Conservation (phyloP, 108 stramenopile genomes). For the Nitzschia inconspicua region DNA sequence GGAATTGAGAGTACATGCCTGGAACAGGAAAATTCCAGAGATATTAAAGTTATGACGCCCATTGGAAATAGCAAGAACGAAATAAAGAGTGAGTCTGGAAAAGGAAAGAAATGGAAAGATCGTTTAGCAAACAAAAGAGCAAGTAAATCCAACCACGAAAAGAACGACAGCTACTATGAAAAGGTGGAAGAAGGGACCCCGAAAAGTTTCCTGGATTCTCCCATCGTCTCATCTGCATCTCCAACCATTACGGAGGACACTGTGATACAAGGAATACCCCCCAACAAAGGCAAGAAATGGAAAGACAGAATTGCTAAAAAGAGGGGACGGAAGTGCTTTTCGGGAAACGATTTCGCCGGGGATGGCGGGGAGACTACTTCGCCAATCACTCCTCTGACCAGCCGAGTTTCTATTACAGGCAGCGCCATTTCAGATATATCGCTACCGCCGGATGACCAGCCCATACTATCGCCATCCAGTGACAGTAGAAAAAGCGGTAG, state of each 20-base stretch:
- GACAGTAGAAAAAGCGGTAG: neutral
- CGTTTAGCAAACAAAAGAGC: conserved; percentile 1
- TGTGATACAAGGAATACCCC: conserved; percentile 5
- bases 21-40: too few species aligned
- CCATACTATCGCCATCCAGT: neutral
- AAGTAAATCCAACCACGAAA: too few species aligned
- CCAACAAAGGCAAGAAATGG: conserved; percentile 15
- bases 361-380: too few species aligned
- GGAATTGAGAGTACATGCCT: too few species aligned
- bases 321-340: neutral
- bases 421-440: neutral
- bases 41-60: too few species aligned
- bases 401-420: neutral
- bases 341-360: neutral
- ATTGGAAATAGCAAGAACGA: too few species aligned
- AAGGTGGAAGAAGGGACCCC: neutral
- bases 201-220: too few species aligned
- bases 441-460: neutral
- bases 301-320: conserved; percentile 10
- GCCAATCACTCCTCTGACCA: too few species aligned
- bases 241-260: too few species aligned
- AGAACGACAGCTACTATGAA: too few species aligned
- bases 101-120: conserved; percentile 12
- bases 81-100: neutral
- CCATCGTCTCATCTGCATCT: too few species aligned